Conservation (phyloP, 305 asterid genomes). For the Rubia balearica region DNA sequence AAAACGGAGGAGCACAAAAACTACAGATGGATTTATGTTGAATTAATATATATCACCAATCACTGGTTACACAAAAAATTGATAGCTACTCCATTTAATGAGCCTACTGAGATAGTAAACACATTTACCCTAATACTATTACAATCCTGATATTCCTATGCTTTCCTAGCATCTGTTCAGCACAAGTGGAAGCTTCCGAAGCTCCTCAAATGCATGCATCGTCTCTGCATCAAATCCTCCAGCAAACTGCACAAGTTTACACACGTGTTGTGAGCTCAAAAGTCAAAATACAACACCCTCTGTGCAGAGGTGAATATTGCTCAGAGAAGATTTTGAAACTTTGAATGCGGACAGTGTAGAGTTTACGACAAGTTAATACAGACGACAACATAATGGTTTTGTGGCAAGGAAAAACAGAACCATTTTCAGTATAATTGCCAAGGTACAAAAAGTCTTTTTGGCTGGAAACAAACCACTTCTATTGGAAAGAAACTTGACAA, state of each 20-base stretch:
- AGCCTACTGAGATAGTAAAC: constrained; percentile 13
- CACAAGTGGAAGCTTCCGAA: constrained; percentile 69
- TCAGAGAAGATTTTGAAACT: background rate
- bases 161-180: constrained; percentile 39
- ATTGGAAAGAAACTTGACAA: background rate
- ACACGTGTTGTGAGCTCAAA: too few relatives aligned
- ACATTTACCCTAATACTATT: background rate
- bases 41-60: background rate
- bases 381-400: background rate
- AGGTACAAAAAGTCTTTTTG: background rate
- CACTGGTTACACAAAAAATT: background rate
- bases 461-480: background rate
- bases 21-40: background rate
- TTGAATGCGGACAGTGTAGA: background rate
- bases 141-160: constrained; percentile 14
- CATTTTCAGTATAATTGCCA: background rate
- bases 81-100: background rate
- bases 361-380: background rate
- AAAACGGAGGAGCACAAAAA: background rate
- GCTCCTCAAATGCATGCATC: constrained; percentile 96
- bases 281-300: too few relatives aligned
- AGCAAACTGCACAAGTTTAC: constrained; percentile 58
- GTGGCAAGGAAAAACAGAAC: background rate
- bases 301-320: background rate
- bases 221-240: constrained; percentile 97